Conservation (phyloP, 2,329 filamentous ascomycete genomes). For the Aspergillus sp. region DNA sequence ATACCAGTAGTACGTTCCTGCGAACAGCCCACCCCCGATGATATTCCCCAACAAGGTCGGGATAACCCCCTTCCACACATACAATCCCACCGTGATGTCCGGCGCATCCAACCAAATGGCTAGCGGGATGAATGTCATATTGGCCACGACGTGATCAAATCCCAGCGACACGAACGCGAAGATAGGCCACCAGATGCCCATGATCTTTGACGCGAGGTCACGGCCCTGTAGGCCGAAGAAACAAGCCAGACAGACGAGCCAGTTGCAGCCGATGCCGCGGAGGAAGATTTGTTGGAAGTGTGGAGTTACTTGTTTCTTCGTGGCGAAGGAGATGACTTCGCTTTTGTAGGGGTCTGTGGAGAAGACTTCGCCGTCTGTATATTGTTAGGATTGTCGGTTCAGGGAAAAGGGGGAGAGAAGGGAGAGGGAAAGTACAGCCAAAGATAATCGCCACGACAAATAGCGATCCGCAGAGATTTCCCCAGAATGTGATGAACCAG, state of each 20-base stretch:
- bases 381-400: neutral
- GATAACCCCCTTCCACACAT: constrained; percentile 61
- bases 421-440: constrained; percentile 52
- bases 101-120: constrained; percentile 54
- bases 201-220: constrained; percentile 56
- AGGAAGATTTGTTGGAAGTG: constrained; percentile 57
- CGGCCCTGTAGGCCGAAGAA: constrained; percentile 50
- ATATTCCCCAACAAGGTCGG: constrained; percentile 57
- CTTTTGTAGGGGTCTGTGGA: constrained; percentile 47
- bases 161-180: constrained; percentile 58
- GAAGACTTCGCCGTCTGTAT: constrained; percentile 50
- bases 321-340: constrained; percentile 50
- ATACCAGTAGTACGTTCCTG: constrained; percentile 52
- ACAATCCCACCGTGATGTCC: constrained; percentile 50
- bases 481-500: constrained; percentile 53
- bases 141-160: constrained; percentile 60
- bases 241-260: constrained; percentile 59
- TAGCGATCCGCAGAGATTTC: constrained; percentile 52
- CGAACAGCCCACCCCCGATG: constrained; percentile 56
- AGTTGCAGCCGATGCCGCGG: constrained; percentile 59
- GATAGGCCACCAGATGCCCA: constrained; percentile 60
- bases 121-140: constrained; percentile 58
- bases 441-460: constrained; percentile 53
- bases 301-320: constrained; percentile 53
- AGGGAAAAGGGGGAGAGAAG: too few relatives aligned